These are phyloP conservation scores for Mycena rebaudengoi DNA, from an alignment of 768 basidiomycete genomes.

Conservation along the genomic window DNA sequence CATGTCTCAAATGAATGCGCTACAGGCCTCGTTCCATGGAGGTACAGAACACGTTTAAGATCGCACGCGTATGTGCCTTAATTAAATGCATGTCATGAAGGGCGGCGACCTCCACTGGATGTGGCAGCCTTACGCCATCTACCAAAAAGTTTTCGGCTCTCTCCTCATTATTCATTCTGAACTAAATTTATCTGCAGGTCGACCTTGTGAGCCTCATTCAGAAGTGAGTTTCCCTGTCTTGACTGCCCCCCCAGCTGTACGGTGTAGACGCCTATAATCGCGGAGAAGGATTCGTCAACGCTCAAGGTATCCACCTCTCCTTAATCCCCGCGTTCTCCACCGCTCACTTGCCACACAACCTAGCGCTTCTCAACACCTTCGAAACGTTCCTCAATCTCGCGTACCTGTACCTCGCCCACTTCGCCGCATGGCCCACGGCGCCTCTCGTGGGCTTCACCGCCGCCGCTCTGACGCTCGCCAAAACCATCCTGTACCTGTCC, in stretches of 20 bases:
- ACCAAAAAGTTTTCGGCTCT: constrained; percentile 61
- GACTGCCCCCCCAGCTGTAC: constrained; percentile 61
- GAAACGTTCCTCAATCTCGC: constrained; percentile 76
- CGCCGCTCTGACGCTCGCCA: constrained; percentile 82
- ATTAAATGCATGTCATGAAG: constrained; percentile 30
- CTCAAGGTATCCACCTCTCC: constrained; percentile 73
- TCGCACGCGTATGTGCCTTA: too few relatives aligned
- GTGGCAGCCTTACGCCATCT: constrained; percentile 84
- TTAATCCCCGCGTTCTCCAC: not conserved
- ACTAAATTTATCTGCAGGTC: constrained; percentile 32
- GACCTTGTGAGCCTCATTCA: constrained; percentile 42
- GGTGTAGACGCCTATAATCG: constrained; percentile 68
- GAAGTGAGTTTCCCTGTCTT: not conserved
- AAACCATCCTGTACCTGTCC: constrained; percentile 84
- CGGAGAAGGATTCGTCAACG: constrained; percentile 85
- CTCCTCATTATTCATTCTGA: constrained; percentile 20
- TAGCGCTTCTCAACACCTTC: constrained; percentile 81
- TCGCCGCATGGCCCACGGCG: constrained; percentile 67
- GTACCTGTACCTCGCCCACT: constrained; percentile 82
- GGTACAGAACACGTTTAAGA: constrained; percentile 33
- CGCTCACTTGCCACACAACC: not conserved
- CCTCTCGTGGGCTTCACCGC: constrained; percentile 78
- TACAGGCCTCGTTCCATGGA: constrained; percentile 85
- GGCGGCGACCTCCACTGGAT: constrained; percentile 94
- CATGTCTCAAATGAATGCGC: not conserved